Evolutionary conservation across 441 rosid species (phyloP).

Genomic region (Jatropha podagrica): DNA sequence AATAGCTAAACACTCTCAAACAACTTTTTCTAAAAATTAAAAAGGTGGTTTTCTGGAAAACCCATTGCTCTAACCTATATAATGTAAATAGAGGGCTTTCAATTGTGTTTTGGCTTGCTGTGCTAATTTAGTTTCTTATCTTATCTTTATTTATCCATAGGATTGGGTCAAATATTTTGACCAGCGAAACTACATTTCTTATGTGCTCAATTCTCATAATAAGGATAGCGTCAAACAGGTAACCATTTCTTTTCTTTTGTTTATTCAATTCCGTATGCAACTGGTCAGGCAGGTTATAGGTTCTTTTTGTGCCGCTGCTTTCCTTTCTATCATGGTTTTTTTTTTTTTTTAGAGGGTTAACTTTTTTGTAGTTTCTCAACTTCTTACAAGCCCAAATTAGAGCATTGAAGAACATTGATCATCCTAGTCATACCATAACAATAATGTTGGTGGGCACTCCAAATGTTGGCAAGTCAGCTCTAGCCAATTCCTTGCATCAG

Average conservation of each 20-base stretch:
- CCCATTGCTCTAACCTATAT: too few relatives aligned
- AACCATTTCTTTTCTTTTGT: neutral
- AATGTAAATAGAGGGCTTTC: neutral
- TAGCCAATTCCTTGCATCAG: slow-evolving; percentile 68
- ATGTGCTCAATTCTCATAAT: slow-evolving; percentile 72
- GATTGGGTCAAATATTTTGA: slow-evolving; percentile 55
- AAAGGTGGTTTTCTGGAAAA: too few relatives aligned
- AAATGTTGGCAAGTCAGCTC: slow-evolving; percentile 82
- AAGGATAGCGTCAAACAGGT: slow-evolving; percentile 65
- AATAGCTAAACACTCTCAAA: too few relatives aligned
- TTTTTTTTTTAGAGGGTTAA: slow-evolving; percentile 9
- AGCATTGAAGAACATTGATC: slow-evolving; percentile 45
- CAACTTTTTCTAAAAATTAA: too few relatives aligned
- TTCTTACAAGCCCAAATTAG: slow-evolving; percentile 65
- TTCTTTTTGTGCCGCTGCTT: neutral
- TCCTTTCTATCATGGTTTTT: neutral
- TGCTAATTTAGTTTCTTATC: neutral
- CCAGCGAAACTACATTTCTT: slow-evolving; percentile 40
- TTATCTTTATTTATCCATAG: slow-evolving; percentile 20
- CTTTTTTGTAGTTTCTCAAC: slow-evolving; percentile 56
- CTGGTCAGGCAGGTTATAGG: neutral
- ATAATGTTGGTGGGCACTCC: slow-evolving; percentile 80
- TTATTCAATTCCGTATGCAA: neutral
- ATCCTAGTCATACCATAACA: slow-evolving; percentile 46
- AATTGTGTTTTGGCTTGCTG: neutral